Conservation (phyloP, 306 rosid genomes). For the Dryas alaskensis region DNA sequence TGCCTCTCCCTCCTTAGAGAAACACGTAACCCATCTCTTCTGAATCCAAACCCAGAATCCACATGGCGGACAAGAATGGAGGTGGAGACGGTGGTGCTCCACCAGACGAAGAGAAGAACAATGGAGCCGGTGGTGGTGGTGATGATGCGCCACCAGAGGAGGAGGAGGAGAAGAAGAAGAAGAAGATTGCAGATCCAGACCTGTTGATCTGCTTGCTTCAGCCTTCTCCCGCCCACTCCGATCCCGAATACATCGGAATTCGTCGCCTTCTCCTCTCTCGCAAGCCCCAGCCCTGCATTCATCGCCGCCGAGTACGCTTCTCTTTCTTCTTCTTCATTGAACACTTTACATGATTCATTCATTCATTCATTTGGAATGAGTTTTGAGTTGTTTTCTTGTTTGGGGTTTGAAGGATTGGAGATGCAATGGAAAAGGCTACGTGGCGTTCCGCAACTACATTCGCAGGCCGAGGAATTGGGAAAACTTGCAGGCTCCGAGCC, state of each 20-base stretch:
- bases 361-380: not conserved
- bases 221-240: conserved; percentile 49
- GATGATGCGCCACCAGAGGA: conserved; percentile 14
- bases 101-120: conserved; percentile 15
- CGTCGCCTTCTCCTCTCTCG: conserved; percentile 76
- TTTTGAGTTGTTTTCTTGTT: not conserved
- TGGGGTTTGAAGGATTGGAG: conserved; percentile 64
- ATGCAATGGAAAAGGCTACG: conserved; percentile 92
- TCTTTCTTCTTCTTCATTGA: not conserved
- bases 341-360: not conserved
- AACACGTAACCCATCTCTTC: not conserved
- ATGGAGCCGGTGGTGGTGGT: not conserved
- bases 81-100: conserved; percentile 1
- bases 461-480: conserved; percentile 79
- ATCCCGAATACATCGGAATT: conserved; percentile 60
- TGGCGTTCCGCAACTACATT: conserved; percentile 76
- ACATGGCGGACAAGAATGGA: conserved; percentile 11
- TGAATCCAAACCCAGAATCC: not conserved
- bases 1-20: not conserved
- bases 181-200: conserved; percentile 56
- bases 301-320: conserved; percentile 62
- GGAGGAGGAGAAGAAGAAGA: conserved; percentile 10
- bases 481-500: conserved; percentile 53
- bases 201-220: conserved; percentile 73
- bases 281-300: conserved; percentile 59